Base-by-base conservation (phyloP, 208 protist genomes). In the Leishmania gerbilli region DNA sequence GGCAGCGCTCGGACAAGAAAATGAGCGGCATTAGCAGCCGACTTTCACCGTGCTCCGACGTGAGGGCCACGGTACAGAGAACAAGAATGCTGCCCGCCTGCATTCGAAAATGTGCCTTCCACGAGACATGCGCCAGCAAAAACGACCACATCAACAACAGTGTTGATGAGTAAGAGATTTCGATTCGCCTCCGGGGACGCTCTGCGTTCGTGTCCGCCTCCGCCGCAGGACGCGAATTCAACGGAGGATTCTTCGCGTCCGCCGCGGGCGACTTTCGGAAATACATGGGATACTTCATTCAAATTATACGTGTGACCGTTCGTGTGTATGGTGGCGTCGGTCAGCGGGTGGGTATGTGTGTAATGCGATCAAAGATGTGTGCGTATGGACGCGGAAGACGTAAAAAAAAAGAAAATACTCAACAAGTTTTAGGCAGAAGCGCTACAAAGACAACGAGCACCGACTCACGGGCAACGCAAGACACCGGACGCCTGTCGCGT, bases 101-200 rank as follows among this genome's bases (percentile, higher is more conserved):
- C 81, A 90, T 78, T 17, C 85, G 53, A 31, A 85, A 88, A 17
- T 82, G 75, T 27, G 79, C 82, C 49, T 74, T 64, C 87, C 88
- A 95, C 27, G 91, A 91, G 51, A 97, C 56, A 24, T 83, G 71
- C 3, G 91, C 84, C 3, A 97, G 83, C 11, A 89, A n/a, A 0
- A 83, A 69, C 0, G 88, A 84, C 93, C 94, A 97, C 34, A 93
- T 27, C 40, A 91, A 69, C n/a, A 97, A 79, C 45, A 97, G 80
- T 62, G 88, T 90, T 13, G 92, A 95, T 6, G 94, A 97, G 83
- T 97, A 97, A 4, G 94, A 97, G 11, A 95, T 88, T 77, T 95
- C 94, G 7, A 96, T 47, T 15, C 27, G 5, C 31, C 77, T 62
- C 21, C 72, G 82, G 15, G 55, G 37, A 3, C 58, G 64, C 4